A percentile compares a stretch with the other conserved stretches of the same genome.
phyloP scores from a whole-genome alignment of 345 rosid species.

The Schrenkiella parvula region DNA sequence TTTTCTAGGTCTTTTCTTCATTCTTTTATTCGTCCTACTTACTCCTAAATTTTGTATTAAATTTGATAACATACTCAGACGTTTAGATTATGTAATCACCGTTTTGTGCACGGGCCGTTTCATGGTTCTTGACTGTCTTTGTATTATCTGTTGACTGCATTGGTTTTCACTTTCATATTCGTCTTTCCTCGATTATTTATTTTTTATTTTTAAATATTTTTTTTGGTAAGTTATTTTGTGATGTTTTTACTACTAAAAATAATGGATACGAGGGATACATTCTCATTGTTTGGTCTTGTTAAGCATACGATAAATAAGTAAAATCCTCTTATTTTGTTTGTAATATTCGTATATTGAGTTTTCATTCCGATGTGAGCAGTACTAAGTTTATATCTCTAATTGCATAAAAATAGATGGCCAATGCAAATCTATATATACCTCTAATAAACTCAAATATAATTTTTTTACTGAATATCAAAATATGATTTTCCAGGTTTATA shows the following conservation, averaged over 20 bases:
- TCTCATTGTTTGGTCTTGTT: background rate
- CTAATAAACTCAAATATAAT: no score
- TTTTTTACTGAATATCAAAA: no score
- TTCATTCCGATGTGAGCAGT: background rate
- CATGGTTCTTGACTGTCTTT: background rate
- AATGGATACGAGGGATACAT: background rate
- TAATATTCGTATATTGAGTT: background rate
- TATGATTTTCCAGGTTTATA: no score
- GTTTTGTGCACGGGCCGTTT: background rate
- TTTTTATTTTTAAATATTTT: no score
- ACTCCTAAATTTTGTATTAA: background rate
- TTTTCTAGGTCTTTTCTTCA: background rate
- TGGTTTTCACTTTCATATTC: background rate
- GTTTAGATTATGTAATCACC: background rate
- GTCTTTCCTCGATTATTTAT: background rate
- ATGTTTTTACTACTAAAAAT: background rate
- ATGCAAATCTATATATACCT: background rate
- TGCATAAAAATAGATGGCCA: no score
- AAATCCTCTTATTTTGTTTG: background rate
- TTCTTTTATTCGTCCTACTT: background rate
- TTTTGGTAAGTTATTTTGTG: background rate
- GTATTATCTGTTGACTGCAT: background rate
- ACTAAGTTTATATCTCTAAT: no score
- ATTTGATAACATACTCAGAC: background rate
- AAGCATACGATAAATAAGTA: background rate